Evolutionary conservation across 2,329 filamentous ascomycete species (phyloP), one percentile per base, ranked within the genome.

Genomic region (Chalaropsis thielavioides): DNA sequence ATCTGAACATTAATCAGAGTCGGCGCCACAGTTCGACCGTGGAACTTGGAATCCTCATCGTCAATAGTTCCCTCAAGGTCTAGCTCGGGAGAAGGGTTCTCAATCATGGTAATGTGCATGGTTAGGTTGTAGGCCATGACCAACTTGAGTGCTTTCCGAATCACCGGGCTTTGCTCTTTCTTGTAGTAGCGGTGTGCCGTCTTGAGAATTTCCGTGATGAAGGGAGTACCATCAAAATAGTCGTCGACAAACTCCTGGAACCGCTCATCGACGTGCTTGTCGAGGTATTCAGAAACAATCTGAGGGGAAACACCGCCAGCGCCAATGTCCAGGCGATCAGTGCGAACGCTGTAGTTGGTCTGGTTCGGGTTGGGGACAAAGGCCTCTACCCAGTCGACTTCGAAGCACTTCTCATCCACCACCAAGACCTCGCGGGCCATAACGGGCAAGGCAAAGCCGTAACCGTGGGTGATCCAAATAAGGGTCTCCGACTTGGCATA

Each of bases 1-100:
- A 97, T 91, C 79, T 96, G 90, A 83, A 96, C 96, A 80, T 96
- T 97, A 83, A 97, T 95, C 92, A 97, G 95, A 73, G 96, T 92
- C 13, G 92, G 92, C 17, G 92, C 92, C 68, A 96, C 86, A 43
- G 88, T 92, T 79, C 92, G 92, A 72, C 92, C 92, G 71, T 83
- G 87, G 80, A 88, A 96, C 74, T 90, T 94, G 69, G 90, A 95
- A 64, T 87, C 83, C 71, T 89, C 84, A 71, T 94, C 89, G 62
- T 92, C 85, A 69, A 97, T 92, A 77, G 89, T 87, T 69, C 92
- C 92, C 64, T 89, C 81, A 73, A 92, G 80, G 27, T 80, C 77
- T 68, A 90, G 84, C 72, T 96, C 90, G 15, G 90, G 86, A 22
- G 89, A 89, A 67, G 94, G 83, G 69, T 90, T 90, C 76, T 96